Evolutionary conservation across 176 grass and related monocot genomes (phyloP), one percentile per base, ranked within the genome.

Genomic region (Aechmea fasciata): DNA sequence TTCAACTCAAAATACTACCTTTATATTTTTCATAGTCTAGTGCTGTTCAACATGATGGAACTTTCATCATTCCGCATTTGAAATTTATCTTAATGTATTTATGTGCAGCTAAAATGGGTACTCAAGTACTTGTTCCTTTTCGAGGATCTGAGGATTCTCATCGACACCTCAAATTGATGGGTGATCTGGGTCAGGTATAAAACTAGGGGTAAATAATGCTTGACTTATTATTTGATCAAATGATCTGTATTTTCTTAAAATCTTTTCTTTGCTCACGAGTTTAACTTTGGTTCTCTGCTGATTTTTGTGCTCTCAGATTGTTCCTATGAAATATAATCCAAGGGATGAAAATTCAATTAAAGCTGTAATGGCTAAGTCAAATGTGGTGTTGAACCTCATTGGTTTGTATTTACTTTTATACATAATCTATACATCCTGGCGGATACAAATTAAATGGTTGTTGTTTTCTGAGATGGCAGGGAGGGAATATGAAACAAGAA

Each of bases 61-160:
- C 8, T 5, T 11, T 22, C 55, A 61, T 61, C 3, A 61, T 61
- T 41, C 33, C 55, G 22, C 22, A 61, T 61, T 14, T 10, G 17
- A 61, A 61, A 49, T 48, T 48, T 67, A 67, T 3, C 65, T 17
- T 65, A 2, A 61, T n/a, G 55, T 25, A 49, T 48, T 59, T 69
- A 71, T 71, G 20, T 92, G 76, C 87, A 99, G 94, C 94, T 47
- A 99, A 90, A 86, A 93, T 93, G 87, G 94, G 94, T 14, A 78
- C 94, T 64, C 89, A 99, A 79, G 94, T 99, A 73, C 84, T 99
- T 71, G 94, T 99, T 77, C 94, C 89, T 13, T 99, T 93, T 65
- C 81, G 94, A 78, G 94, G 94, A 57, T 84, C 79, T 11, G 94
- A 99, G 84, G 94, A 99, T 93, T 85, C 77, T 26, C 94, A 85